Evolutionary conservation across 805 yeast species (phyloP), one percentile per base, ranked within the genome.

Genomic region (Kodamaea jinghongensis): DNA sequence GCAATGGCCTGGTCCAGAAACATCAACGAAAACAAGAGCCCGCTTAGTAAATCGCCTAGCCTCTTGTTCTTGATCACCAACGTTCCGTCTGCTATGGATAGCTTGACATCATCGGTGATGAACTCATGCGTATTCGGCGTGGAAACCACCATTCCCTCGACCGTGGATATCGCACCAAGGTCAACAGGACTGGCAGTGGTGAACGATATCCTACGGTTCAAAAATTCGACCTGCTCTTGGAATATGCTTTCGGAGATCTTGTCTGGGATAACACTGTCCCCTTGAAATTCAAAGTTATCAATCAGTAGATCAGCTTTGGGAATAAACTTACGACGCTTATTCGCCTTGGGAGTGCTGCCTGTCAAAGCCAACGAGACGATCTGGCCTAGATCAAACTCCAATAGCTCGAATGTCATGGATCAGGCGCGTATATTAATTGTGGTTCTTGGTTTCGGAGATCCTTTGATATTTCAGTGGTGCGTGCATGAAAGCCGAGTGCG

Each of bases 101-200:
- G 15, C 31, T 52, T 49, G 26, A 49, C 42, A 25, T 50, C 51
- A 11, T 42, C 46, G 7, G 49, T 36, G 8, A 31, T 39, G 17
- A 49, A 31, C 28, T 42, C 48, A 26, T 28, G 45, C 1, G 26
- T 26, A 3, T 43, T 40, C 10, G 28, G 22, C 14, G 34, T 17
- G 23, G n/a, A 17, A 25, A 27, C 30, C 13, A 34, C 35, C 17
- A 44, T 34, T 8, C 40, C 45, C 2, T 35, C 20, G 14, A 35
- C 11, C n/a, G 31, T 14, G 17, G 26, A 11, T 16, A 36, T 36
- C 15, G 6, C 11, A 2, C 23, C 23, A 29, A 47, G 27, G 10
- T 34, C 36, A 8, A 46, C 28, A 2, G 53, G 54, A 8, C 43
- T 42, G n/a, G 27, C 43, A 4, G 36, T 34, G 6, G 28, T 31